Evolutionary conservation across 2,329 filamentous ascomycete genomes (phyloP), one percentile per base, ranked within the genome.

Genomic region (Penicillium griseofulvum): DNA sequence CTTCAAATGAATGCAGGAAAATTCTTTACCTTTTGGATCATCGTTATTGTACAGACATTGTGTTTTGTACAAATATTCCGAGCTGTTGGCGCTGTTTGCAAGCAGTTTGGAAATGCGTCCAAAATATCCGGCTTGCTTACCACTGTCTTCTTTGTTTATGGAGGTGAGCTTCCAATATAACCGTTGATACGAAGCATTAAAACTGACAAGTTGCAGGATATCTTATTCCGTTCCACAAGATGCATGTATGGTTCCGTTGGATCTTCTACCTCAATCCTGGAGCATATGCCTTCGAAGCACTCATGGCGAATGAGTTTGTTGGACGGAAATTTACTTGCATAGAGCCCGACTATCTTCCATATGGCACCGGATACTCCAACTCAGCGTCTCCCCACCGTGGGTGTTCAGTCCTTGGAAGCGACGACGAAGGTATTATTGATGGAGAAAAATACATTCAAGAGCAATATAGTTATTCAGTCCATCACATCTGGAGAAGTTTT

Each of bases 281-380:
- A 8, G 80, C 86, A 0, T 90, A 89, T 55, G 85, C 79, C 0
- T 90, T 88, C 43, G 84, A 89, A 55, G 82, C 82, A 0, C 71
- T 91, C 0, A 76, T 90, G 63, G 80, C 84, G 0, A 90, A 90
- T 61, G 87, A 90, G 66, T 89, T 90, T 52, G 79, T 85, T 17
- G 72, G 73, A 4, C 70, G 83, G 0, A 70, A 80, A 3, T 74
- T 86, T 14, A 61, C 78, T 17, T 87, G 84, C 56, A 75, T 77
- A 1, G 71, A 77, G 10, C 80, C 82, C 0, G 63, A 70, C 14
- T 81, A 76, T 44, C 70, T 83, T 6, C 80, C 81, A 0, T 68
- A 62, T 8, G 77, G 77, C 4, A n/a, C 61, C 4, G 67, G 69
- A 0, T 83, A 83, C 52, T 39, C 65, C 1, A 54, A 47, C 48